Evolutionary conservation across 345 rosid species (phyloP), one percentile per base, ranked within the genome.

Genomic region (Eucalyptus caleyi): DNA sequence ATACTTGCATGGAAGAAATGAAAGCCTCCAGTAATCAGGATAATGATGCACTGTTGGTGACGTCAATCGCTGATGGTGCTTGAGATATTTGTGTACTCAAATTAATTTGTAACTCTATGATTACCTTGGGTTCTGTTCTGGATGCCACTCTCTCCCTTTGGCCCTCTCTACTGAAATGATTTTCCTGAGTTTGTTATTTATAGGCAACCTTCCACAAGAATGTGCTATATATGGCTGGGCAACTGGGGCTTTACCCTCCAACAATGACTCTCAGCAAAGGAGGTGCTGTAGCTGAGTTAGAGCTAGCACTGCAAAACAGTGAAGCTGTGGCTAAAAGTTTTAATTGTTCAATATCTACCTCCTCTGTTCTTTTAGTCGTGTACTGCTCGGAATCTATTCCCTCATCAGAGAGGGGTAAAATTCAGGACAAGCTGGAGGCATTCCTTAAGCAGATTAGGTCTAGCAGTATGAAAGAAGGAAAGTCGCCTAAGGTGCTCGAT

Each of bases 181-280:
- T 88, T 11, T 21, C 21, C 60, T 15, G 50, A 37, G 72, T 86
- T 90, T 5, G 69, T 81, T 90, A 34, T 44, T 90, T 90, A 53
- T 92, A 98, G 99, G 99, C 99, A 42, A 96, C 99, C 89, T 95
- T 97, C 94, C 98, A 96, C 88, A 94, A 95, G 92, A 93, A 94
- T 92, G 90, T 97, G 65, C 96, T 98, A 69, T 92, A 95, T 94
- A 98, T 97, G 99, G 99, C 99, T 92, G 99, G 99, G 59, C 99
- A 98, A 89, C 89, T 97, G 94, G 99, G 99, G 37, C 97, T 98
- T 88, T 96, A 96, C 90, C 99, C 99, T 90, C 96, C 99, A 59
- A 95, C 97, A 3, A 97, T 96, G 99, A 92, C 91, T 89, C 94
- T 97, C 37, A 92, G 91, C 92, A 89, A 37, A 30, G 98, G 94